These are phyloP conservation scores for Bipolaris oryzae DNA, from an alignment of 2,329 filamentous ascomycete species.

Conservation along the genomic window DNA sequence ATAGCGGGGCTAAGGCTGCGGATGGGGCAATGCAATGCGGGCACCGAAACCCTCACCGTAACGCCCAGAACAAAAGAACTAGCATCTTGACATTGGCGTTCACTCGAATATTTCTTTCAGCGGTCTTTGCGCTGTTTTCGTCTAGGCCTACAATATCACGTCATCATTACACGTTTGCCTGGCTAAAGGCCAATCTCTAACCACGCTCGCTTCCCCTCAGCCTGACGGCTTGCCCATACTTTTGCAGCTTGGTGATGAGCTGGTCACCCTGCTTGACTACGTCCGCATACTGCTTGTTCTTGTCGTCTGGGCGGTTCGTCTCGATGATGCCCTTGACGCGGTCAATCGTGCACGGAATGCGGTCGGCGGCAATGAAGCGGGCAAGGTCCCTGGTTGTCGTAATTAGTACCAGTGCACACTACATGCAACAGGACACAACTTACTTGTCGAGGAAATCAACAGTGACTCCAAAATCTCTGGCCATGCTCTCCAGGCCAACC, in stretches of 20 bases:
- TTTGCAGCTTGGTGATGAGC: conserved; percentile 97
- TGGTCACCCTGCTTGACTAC: conserved; percentile 97
- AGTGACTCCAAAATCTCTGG: conserved; percentile 92
- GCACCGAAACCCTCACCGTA: not conserved
- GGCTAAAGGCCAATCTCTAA: conserved; percentile 48
- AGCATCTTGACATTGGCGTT: not conserved
- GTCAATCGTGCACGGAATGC: conserved; percentile 96
- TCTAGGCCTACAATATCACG: conserved; percentile 33
- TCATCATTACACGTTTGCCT: conserved; percentile 28
- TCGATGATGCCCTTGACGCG: conserved; percentile 96
- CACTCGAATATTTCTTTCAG: conserved; percentile 21
- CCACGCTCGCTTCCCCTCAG: conserved; percentile 93
- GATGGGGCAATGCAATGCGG: conserved; percentile 17
- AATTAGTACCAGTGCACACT: conserved; percentile 19
- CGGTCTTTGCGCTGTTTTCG: conserved; percentile 19
- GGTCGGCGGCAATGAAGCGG: conserved; percentile 93
- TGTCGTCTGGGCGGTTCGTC: conserved; percentile 96
- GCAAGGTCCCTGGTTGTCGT: conserved; percentile 74
- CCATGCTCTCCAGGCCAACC: conserved; percentile 97
- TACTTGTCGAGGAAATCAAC: conserved; percentile 96
- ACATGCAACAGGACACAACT: conserved; percentile 39
- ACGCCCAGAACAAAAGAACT: not conserved
- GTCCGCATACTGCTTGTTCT: conserved; percentile 99
- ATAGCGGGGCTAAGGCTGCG: conserved; percentile 17
- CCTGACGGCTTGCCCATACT: conserved; percentile 96